These are phyloP conservation scores for Rhodotorula sp. DNA, from an alignment of 1,284 basidiomycete genomes.

Conservation along the genomic window DNA sequence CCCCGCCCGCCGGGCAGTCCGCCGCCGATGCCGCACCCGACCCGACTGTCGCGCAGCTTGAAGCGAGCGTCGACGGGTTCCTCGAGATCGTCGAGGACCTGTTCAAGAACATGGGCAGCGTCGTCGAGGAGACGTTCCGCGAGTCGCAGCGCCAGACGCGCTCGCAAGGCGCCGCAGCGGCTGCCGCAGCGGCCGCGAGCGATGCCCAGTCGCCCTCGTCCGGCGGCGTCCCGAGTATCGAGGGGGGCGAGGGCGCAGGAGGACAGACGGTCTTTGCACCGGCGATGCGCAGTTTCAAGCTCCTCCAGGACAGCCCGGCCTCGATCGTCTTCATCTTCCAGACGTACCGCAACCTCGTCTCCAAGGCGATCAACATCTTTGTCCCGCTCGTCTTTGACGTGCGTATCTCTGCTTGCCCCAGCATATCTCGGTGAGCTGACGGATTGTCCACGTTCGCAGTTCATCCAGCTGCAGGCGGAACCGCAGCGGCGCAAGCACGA, in stretches of 20 bases:
- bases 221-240: constrained; percentile 4
- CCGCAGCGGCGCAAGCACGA: constrained; percentile 78
- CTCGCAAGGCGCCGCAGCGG: constrained; percentile 34
- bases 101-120: constrained; percentile 71
- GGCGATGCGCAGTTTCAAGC: constrained; percentile 88
- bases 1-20: constrained; percentile 25
- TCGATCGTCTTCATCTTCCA: constrained; percentile 91
- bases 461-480: constrained; percentile 75
- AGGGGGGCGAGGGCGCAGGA: constrained; percentile 21
- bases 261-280: constrained; percentile 48
- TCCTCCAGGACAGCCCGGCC: constrained; percentile 90
- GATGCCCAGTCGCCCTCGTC: constrained; percentile 9
- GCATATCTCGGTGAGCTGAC: not conserved
- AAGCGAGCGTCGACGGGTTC: constrained; percentile 78
- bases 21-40: constrained; percentile 50
- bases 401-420: not conserved
- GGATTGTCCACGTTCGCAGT: constrained; percentile 48
- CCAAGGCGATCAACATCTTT: constrained; percentile 69
- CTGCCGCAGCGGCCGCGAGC: not conserved
- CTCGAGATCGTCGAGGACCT: constrained; percentile 72
- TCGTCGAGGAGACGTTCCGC: constrained; percentile 74
- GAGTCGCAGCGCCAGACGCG: constrained; percentile 41
- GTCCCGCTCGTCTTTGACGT: constrained; percentile 74
- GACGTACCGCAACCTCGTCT: constrained; percentile 67
- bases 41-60: constrained; percentile 53